Evolutionary conservation across 192 early-diverging fungal species (phyloP).

Genomic region (Podila epicladia): DNA sequence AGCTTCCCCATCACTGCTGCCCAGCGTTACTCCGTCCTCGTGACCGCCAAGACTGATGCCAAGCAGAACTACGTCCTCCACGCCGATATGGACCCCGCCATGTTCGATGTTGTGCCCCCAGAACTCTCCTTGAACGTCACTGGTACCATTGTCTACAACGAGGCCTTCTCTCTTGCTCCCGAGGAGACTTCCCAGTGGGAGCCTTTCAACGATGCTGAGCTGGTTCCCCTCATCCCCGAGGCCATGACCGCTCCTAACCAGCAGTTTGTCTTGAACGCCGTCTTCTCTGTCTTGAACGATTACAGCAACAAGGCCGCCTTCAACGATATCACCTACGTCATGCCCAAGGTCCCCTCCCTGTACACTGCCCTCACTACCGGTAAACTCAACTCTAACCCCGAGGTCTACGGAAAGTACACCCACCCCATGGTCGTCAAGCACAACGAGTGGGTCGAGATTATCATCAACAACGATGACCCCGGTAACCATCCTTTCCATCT

Average conservation of each 20-base stretch:
- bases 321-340: slow-evolving; percentile 77
- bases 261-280: slow-evolving; percentile 63
- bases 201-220: slow-evolving; percentile 63
- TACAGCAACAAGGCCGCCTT: slow-evolving; percentile 85
- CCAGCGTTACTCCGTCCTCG: slow-evolving; percentile 84
- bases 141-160: slow-evolving; percentile 64
- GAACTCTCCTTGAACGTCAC: slow-evolving; percentile 68
- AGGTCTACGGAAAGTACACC: slow-evolving; percentile 72
- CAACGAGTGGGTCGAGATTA: slow-evolving; percentile 71
- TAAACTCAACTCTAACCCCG: slow-evolving; percentile 52
- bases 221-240: slow-evolving; percentile 60
- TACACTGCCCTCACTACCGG: slow-evolving; percentile 73
- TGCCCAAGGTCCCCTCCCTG: slow-evolving; percentile 71
- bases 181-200: slow-evolving; percentile 52
- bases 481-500: slow-evolving; percentile 85
- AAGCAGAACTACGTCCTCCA: slow-evolving; percentile 75
- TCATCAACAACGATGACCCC: slow-evolving; percentile 79
- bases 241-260: slow-evolving; percentile 57
- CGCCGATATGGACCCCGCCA: slow-evolving; percentile 77
- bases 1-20: slow-evolving; percentile 73
- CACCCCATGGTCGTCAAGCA: slow-evolving; percentile 71
- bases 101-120: slow-evolving; percentile 76
- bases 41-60: slow-evolving; percentile 72
- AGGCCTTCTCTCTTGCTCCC: slow-evolving; percentile 24
- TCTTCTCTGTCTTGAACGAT: slow-evolving; percentile 72